Evolutionary conservation across 192 early-diverging fungal genomes (phyloP).

Genomic region (Backusella tuberculispora): DNA sequence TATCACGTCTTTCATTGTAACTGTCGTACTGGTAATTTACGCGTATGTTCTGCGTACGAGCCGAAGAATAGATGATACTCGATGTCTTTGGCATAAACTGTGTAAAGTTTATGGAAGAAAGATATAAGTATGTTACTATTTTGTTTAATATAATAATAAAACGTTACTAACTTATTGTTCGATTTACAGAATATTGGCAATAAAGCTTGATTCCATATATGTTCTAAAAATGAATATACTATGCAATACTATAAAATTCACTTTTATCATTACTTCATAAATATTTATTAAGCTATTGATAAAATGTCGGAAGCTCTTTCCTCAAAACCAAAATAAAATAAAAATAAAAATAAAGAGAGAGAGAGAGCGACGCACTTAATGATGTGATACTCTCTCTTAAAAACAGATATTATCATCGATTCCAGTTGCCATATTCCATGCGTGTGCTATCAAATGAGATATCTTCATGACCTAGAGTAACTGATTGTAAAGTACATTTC

Average conservation of each 20-base stretch:
- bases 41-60: constrained; percentile 26
- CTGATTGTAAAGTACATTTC: background rate
- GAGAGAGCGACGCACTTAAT: too few species aligned
- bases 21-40: constrained; percentile 15
- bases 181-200: background rate
- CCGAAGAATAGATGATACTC: constrained; percentile 38
- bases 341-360: too few species aligned
- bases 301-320: too few species aligned
- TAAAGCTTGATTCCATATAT: background rate
- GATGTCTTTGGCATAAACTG: constrained; percentile 40
- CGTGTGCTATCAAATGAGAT: background rate
- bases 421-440: background rate
- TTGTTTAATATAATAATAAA: background rate
- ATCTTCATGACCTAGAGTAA: background rate
- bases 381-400: too few species aligned
- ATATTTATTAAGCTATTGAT: background rate
- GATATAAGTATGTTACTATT: background rate
- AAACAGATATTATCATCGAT: too few species aligned
- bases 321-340: too few species aligned
- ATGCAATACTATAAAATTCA: background rate
- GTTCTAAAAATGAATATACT: background rate
- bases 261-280: background rate
- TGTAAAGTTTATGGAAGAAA: constrained; percentile 38
- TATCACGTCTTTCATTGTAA: constrained; percentile 10
- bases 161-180: background rate